Percentiles rank a stretch among this genome's conserved stretches.
Evolutionary conservation across 495 filamentous ascomycete species (phyloP).

Genomic region (Penicillium riverlandense): DNA sequence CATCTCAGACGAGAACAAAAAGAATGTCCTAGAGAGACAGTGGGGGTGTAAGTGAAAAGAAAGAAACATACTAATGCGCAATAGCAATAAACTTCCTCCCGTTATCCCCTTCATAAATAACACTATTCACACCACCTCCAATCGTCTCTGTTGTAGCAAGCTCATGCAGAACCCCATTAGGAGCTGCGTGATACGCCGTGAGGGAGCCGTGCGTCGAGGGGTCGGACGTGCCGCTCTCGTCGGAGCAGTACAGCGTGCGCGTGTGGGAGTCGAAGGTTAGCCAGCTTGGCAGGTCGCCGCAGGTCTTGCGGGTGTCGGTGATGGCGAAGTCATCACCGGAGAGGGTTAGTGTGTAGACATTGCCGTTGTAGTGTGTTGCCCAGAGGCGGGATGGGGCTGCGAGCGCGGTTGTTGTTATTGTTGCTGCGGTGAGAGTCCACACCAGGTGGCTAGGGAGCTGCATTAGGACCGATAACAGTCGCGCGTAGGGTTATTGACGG

Average conservation of each 20-base stretch:
- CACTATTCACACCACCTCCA: conserved; percentile 33
- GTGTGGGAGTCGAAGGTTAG: conserved; percentile 47
- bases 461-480: background rate
- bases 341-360: conserved; percentile 47
- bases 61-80: conserved; percentile 37
- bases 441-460: background rate
- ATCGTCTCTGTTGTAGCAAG: conserved; percentile 17
- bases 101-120: conserved; percentile 23
- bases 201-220: conserved; percentile 20
- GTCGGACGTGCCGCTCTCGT: conserved; percentile 48
- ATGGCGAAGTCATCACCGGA: conserved; percentile 27
- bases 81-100: conserved; percentile 31
- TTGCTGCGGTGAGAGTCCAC: background rate
- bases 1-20: too few relatives aligned
- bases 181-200: conserved; percentile 12
- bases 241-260: conserved; percentile 51
- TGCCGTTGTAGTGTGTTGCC: conserved; percentile 55
- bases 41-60: background rate
- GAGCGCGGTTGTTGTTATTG: background rate
- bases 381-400: conserved; percentile 30
- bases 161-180: conserved; percentile 19
- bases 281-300: conserved; percentile 53
- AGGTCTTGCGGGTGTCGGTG: conserved; percentile 31
- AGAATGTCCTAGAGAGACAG: background rate
- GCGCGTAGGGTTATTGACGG: too few relatives aligned